Conservation (phyloP, 257 asterid species). For the Solanum bulbocastanum region DNA sequence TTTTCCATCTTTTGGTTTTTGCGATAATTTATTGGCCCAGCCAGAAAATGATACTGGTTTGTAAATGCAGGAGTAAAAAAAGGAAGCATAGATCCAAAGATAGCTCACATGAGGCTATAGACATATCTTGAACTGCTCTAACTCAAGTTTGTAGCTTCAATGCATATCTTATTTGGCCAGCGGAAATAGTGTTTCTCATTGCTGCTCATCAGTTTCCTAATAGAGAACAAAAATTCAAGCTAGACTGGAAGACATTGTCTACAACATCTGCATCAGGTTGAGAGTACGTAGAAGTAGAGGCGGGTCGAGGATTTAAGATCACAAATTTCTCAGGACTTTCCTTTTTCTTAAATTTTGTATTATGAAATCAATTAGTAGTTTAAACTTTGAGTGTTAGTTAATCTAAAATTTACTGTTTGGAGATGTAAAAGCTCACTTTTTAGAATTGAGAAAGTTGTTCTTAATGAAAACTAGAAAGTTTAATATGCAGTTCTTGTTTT, state of each 20-base stretch:
- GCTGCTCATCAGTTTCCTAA: background rate
- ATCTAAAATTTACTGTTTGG: too few relatives aligned
- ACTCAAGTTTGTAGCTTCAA: background rate
- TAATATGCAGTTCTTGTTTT: too few relatives aligned
- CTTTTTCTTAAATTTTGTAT: background rate
- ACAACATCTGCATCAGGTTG: background rate
- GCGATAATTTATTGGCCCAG: background rate
- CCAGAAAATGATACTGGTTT: background rate
- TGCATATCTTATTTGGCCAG: background rate
- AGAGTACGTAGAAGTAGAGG: background rate
- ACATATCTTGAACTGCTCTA: background rate
- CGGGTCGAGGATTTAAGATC: background rate
- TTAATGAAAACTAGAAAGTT: too few relatives aligned
- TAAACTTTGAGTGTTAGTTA: too few relatives aligned
- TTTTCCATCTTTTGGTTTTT: background rate
- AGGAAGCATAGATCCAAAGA: conserved; percentile 88
- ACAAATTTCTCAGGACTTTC: background rate
- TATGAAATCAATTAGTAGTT: background rate
- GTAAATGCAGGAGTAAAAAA: conserved; percentile 74
- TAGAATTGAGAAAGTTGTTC: too few relatives aligned
- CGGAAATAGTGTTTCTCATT: background rate
- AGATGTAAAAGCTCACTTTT: too few relatives aligned
- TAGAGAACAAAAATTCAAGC: background rate
- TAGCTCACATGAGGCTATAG: conserved; percentile 10
- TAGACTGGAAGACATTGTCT: background rate